Evolutionary conservation across 2,329 filamentous ascomycete genomes (phyloP).

Genomic region (Pyricularia pennisetigena): DNA sequence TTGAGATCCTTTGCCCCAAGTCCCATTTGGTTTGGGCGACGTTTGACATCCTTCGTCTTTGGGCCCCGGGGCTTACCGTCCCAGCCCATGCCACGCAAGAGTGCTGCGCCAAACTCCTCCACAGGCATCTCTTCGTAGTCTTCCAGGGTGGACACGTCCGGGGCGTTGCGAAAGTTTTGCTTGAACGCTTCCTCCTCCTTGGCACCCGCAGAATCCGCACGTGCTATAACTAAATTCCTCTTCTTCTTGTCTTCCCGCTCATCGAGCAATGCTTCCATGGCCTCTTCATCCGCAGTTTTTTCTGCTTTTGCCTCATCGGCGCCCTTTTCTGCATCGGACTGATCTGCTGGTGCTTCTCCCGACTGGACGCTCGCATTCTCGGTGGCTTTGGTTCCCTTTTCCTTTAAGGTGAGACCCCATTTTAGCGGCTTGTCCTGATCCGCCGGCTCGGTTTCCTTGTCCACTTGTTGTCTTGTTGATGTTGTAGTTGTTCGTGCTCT

Average conservation of each 20-base stretch:
- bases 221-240: constrained; percentile 9
- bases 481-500: constrained; percentile 8
- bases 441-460: constrained; percentile 15
- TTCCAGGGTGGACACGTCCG: constrained; percentile 65
- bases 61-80: constrained; percentile 54
- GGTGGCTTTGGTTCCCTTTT: constrained; percentile 11
- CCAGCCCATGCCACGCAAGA: constrained; percentile 93
- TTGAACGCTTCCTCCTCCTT: constrained; percentile 61
- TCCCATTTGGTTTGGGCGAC: constrained; percentile 72
- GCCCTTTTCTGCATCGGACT: neutral
- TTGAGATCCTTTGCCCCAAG: constrained; percentile 49
- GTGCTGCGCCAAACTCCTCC: constrained; percentile 85
- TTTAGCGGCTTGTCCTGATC: constrained; percentile 25
- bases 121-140: constrained; percentile 86
- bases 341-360: neutral
- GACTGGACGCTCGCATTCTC: neutral
- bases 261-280: constrained; percentile 12
- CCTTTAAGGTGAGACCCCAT: constrained; percentile 25
- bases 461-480: neutral
- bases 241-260: neutral
- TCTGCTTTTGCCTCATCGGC: neutral
- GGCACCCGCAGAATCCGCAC: constrained; percentile 26
- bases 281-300: constrained; percentile 9
- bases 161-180: constrained; percentile 60
- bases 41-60: constrained; percentile 56